Conservation (phyloP, 2,329 filamentous ascomycete species). For the Fusarium pseudograminearum region DNA sequence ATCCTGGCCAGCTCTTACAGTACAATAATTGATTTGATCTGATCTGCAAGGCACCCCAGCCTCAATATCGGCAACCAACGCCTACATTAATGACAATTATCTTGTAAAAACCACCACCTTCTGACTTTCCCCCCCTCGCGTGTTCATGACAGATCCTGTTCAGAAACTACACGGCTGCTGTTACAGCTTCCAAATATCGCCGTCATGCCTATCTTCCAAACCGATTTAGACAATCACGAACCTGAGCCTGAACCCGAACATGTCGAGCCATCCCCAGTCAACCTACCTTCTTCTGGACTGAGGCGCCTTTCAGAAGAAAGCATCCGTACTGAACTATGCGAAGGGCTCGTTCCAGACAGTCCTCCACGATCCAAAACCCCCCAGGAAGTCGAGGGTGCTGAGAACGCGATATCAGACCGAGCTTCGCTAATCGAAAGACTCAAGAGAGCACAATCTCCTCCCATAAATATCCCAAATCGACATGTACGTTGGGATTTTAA, state of each 20-base stretch:
- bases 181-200: conserved; percentile 45
- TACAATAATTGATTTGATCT: conserved; percentile 8
- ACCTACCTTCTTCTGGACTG: conserved; percentile 29
- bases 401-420: conserved; percentile 67
- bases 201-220: conserved; percentile 70
- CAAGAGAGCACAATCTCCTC: conserved; percentile 82
- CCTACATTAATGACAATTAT: conserved; percentile 22
- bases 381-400: conserved; percentile 43
- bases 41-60: conserved; percentile 5
- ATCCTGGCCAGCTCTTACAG: conserved; percentile 10
- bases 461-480: conserved; percentile 76
- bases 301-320: conserved; percentile 68
- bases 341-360: conserved; percentile 65
- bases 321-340: conserved; percentile 70
- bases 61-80: conserved; percentile 20
- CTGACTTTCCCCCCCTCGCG: conserved; percentile 4
- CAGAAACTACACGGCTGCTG: conserved; percentile 50
- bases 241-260: conserved; percentile 30
- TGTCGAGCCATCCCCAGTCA: conserved; percentile 41
- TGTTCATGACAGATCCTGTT: conserved; percentile 41
- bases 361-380: conserved; percentile 48
- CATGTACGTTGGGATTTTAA: conserved; percentile 62
- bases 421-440: conserved; percentile 85
- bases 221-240: conserved; percentile 58
- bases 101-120: conserved; percentile 7